Percentiles rank a stretch among this genome's conserved stretches.
phyloP scores from a whole-genome alignment of 495 filamentous ascomycete genomes.

The Pyrenopolyporus hunteri region DNA sequence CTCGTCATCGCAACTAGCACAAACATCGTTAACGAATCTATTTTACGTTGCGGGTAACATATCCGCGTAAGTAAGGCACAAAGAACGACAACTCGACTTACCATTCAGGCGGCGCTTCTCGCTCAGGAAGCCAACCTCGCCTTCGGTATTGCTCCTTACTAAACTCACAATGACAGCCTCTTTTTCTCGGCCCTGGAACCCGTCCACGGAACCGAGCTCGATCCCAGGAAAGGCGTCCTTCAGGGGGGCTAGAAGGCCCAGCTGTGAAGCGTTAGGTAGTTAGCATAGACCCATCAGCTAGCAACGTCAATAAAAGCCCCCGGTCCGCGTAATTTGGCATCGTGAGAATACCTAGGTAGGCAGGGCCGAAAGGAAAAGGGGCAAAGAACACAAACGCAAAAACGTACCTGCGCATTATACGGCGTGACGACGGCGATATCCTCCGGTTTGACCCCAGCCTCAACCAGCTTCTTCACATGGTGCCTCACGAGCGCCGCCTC shows the following conservation, averaged over 20 bases:
- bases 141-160: conserved; percentile 84
- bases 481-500: conserved; percentile 80
- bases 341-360: no score
- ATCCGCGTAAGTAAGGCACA: not conserved
- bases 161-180: conserved; percentile 91
- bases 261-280: conserved; percentile 44
- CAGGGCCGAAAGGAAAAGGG: not conserved
- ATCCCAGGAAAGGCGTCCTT: conserved; percentile 82
- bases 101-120: conserved; percentile 93
- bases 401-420: conserved; percentile 85
- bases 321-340: not conserved
- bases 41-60: not conserved
- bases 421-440: conserved; percentile 95
- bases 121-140: conserved; percentile 92
- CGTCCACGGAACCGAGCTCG: conserved; percentile 93
- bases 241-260: conserved; percentile 76
- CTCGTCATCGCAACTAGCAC: conserved; percentile 88
- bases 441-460: conserved; percentile 75
- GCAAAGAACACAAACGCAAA: not conserved
- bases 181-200: conserved; percentile 97
- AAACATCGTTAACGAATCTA: not conserved
- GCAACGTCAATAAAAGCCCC: not conserved
- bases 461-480: conserved; percentile 77
- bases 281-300: not conserved
- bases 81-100: conserved; percentile 46